Percentiles rank a stretch among this genome's conserved stretches.
phyloP scores from a whole-genome alignment of 805 yeast species.

The Suhomyces tanzawaensis region DNA sequence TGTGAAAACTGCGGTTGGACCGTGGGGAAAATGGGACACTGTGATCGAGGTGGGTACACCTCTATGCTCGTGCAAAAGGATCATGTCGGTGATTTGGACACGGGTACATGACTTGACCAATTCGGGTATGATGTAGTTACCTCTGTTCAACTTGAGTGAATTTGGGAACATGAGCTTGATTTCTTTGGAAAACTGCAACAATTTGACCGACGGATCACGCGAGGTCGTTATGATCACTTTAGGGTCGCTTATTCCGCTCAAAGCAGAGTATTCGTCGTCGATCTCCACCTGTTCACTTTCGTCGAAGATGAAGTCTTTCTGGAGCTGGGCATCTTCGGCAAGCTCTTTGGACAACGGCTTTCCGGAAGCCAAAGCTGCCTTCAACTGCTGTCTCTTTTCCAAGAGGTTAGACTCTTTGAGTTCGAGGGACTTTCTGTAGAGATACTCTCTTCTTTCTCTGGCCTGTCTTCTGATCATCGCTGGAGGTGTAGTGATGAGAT shows the following conservation, averaged over 20 bases:
- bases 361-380: conserved; percentile 87
- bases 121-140: conserved; percentile 83
- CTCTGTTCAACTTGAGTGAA: conserved; percentile 85
- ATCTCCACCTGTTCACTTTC: conserved; percentile 67
- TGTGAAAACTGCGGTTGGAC: conserved; percentile 94
- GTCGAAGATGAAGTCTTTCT: conserved; percentile 81
- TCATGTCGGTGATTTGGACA: conserved; percentile 78
- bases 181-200: conserved; percentile 91
- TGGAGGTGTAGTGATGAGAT: conserved; percentile 9
- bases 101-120: conserved; percentile 79
- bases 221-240: conserved; percentile 90
- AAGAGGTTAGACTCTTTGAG: conserved; percentile 84
- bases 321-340: conserved; percentile 81
- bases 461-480: conserved; percentile 86
- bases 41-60: conserved; percentile 97
- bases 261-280: conserved; percentile 88
- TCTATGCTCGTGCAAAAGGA: conserved; percentile 91
- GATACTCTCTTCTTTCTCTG: conserved; percentile 91
- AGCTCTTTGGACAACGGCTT: conserved; percentile 86
- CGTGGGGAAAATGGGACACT: conserved; percentile 94
- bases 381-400: conserved; percentile 82
- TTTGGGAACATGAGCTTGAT: conserved; percentile 87
- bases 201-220: conserved; percentile 80
- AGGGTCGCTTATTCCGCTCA: conserved; percentile 89
- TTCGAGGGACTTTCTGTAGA: conserved; percentile 84